These are phyloP conservation scores for Mucor piriformis DNA, from an alignment of 371 early-diverging fungal genomes.

Conservation along the genomic window DNA sequence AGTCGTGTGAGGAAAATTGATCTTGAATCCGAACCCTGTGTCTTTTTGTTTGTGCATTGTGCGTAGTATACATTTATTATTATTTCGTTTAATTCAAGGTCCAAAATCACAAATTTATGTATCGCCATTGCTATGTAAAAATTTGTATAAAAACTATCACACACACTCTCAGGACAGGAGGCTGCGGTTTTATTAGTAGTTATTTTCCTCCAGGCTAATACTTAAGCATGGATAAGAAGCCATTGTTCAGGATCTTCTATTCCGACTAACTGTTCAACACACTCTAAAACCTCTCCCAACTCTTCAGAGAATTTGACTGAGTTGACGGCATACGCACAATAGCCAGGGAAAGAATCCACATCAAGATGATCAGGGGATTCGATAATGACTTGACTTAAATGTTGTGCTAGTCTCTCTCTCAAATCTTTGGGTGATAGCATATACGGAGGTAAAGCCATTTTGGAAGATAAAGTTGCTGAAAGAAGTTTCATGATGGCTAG, in stretches of 20 bases:
- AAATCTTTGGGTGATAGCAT: constrained; percentile 34
- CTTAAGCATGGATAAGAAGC: constrained; percentile 29
- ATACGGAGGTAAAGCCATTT: constrained; percentile 48
- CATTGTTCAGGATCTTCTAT: constrained; percentile 49
- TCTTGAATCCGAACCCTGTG: too few species aligned
- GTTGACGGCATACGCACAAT: constrained; percentile 39
- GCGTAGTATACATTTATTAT: too few species aligned
- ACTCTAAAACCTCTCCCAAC: constrained; percentile 28
- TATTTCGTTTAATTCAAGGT: too few species aligned
- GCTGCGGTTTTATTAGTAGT: too few species aligned
- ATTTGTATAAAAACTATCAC: too few species aligned
- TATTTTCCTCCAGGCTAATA: too few species aligned
- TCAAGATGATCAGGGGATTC: constrained; percentile 24
- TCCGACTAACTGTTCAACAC: constrained; percentile 41
- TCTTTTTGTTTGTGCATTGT: too few species aligned
- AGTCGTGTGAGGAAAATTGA: too few species aligned
- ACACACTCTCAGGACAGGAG: too few species aligned
- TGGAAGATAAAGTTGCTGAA: constrained; percentile 43
- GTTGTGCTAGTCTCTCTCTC: constrained; percentile 21
- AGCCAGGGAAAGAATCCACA: constrained; percentile 33
- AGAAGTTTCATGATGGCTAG: constrained; percentile 45
- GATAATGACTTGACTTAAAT: constrained; percentile 17
- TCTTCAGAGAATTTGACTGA: constrained; percentile 38
- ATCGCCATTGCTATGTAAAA: too few species aligned
- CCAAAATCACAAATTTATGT: too few species aligned